phyloP scores from a whole-genome alignment of 2,329 filamentous ascomycete genomes.

The Scedosporium dehoogii region DNA sequence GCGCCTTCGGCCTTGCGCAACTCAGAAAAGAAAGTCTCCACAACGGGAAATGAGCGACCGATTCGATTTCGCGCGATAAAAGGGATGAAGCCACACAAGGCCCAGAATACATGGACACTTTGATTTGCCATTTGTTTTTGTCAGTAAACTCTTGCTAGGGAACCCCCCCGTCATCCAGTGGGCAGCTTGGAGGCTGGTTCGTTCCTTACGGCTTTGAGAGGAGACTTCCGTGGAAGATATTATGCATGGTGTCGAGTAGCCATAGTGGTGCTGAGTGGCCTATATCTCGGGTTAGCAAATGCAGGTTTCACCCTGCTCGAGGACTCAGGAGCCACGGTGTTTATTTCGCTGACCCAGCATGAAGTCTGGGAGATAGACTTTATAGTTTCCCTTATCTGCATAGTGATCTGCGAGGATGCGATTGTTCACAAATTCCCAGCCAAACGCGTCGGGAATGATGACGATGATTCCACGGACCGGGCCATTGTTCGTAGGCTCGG shows the following conservation, averaged over 20 bases:
- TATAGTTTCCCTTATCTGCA: conserved; percentile 37
- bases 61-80: conserved; percentile 21
- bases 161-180: too few species aligned
- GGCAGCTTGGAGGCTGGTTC: not conserved
- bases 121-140: too few species aligned
- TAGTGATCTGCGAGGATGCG: conserved; percentile 43
- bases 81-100: conserved; percentile 18
- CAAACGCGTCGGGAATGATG: conserved; percentile 45
- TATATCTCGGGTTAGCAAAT: conserved; percentile 5
- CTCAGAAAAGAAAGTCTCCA: conserved; percentile 25
- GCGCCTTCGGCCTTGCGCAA: conserved; percentile 23
- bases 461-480: conserved; percentile 37
- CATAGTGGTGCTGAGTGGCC: conserved; percentile 21
- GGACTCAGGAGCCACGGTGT: not conserved
- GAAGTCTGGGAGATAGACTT: conserved; percentile 47
- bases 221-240: conserved; percentile 13
- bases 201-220: conserved; percentile 20
- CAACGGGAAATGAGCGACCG: conserved; percentile 21
- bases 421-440: conserved; percentile 43
- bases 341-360: conserved; percentile 27
- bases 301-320: too few species aligned
- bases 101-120: conserved; percentile 17
- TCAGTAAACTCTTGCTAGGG: too few species aligned
- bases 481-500: conserved; percentile 21
- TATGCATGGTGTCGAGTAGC: conserved; percentile 19